Conservation (phyloP, 2,329 filamentous ascomycete species). For the Sporothrix luriei region DNA sequence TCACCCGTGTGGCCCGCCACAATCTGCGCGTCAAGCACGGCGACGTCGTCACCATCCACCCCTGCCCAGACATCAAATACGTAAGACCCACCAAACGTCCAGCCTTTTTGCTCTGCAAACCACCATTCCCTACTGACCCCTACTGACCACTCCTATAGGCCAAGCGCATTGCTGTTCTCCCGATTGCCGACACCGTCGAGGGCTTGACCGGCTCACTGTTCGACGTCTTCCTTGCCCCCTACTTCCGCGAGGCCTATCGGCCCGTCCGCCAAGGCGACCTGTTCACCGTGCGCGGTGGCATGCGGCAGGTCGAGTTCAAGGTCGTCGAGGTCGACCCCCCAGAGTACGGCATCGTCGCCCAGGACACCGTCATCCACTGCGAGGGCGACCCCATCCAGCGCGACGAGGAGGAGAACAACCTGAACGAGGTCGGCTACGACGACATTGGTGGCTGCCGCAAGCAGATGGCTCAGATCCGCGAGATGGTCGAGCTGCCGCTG, state of each 20-base stretch:
- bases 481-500: conserved; percentile 95
- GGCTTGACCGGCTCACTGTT: conserved; percentile 97
- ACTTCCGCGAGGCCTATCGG: conserved; percentile 98
- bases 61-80: conserved; percentile 99
- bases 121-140: background rate
- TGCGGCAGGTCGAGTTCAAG: conserved; percentile 99
- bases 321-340: conserved; percentile 98
- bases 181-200: conserved; percentile 97
- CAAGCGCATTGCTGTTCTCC: conserved; percentile 97
- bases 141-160: conserved; percentile 64
- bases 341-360: conserved; percentile 97
- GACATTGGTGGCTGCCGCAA: conserved; percentile 99
- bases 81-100: conserved; percentile 58
- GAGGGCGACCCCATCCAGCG: conserved; percentile 95
- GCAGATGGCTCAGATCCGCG: conserved; percentile 99
- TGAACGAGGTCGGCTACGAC: conserved; percentile 98
- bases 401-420: conserved; percentile 97
- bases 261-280: conserved; percentile 96
- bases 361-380: conserved; percentile 98
- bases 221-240: conserved; percentile 97
- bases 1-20: conserved; percentile 98
- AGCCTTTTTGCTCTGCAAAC: background rate
- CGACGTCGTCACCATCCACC: conserved; percentile 94
- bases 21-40: conserved; percentile 98
- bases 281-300: conserved; percentile 95